phyloP scores from a whole-genome alignment of 78 protist species.

The Chrysochromulina tobinii region DNA sequence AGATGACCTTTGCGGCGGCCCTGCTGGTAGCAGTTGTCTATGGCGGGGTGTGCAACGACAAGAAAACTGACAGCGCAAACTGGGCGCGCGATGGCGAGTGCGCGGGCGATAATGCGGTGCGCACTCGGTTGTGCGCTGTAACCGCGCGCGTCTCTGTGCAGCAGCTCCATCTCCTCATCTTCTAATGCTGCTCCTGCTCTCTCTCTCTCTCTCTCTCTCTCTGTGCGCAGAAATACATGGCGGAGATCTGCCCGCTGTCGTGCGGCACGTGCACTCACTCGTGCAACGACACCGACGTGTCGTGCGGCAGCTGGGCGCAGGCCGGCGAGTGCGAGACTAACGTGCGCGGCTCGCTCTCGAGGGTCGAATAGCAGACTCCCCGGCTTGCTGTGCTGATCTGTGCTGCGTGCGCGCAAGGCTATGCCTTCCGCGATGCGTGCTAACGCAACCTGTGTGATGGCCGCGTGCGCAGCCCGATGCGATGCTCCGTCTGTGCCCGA shows the following conservation, averaged over 20 bases:
- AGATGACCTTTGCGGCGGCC: too few relatives aligned
- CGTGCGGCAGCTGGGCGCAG: constrained; percentile 3
- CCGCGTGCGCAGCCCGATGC: background rate
- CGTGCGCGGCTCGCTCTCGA: too few relatives aligned
- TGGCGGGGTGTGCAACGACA: constrained; percentile 19
- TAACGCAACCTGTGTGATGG: too few relatives aligned
- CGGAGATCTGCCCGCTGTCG: background rate
- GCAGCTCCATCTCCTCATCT: background rate
- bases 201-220: background rate
- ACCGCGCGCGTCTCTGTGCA: background rate
- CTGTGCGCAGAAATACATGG: background rate
- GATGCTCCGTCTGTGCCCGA: constrained; percentile 21
- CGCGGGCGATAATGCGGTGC: background rate
- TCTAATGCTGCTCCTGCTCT: background rate
- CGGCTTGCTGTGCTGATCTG: too few relatives aligned
- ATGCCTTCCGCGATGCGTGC: too few relatives aligned
- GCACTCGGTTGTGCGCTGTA: background rate
- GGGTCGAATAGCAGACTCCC: too few relatives aligned
- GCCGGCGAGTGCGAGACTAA: constrained; percentile 6
- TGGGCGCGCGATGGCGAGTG: background rate
- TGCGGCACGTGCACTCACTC: background rate
- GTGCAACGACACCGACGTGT: constrained; percentile 2
- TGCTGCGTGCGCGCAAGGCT: too few relatives aligned
- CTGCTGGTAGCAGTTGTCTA: too few relatives aligned
- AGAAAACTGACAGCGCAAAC: background rate